Evolutionary conservation across 1,284 basidiomycete genomes (phyloP).

Genomic region (Pseudozyma sp.): DNA sequence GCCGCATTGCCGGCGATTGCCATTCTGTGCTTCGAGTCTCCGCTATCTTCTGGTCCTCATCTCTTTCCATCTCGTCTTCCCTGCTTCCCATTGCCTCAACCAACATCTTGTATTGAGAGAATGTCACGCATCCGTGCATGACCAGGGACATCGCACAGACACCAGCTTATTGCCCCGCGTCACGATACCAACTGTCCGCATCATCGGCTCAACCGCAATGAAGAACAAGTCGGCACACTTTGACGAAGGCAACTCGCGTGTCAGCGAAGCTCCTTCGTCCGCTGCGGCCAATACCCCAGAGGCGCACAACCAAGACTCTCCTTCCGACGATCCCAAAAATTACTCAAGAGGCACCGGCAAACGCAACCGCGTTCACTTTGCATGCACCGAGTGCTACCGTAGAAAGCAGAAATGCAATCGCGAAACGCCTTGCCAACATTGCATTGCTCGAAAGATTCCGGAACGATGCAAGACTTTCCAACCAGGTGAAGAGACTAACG

Average conservation of each 20-base stretch:
- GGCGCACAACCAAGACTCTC: slow-evolving; percentile 22
- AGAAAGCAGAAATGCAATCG: slow-evolving; percentile 67
- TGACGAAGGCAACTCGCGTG: slow-evolving; percentile 26
- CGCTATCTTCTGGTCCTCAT: no score
- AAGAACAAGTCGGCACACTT: slow-evolving; percentile 19
- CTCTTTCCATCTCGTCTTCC: no score
- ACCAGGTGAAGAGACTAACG: slow-evolving; percentile 58
- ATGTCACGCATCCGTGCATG: no score
- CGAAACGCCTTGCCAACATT: slow-evolving; percentile 66
- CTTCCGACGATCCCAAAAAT: slow-evolving; percentile 27
- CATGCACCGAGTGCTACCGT: slow-evolving; percentile 67
- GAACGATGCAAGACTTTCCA: slow-evolving; percentile 65
- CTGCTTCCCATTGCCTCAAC: no score
- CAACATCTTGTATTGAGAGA: no score
- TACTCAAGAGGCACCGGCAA: slow-evolving; percentile 42
- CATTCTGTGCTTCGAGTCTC: no score
- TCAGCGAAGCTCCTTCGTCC: slow-evolving; percentile 31
- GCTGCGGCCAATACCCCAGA: slow-evolving; percentile 37
- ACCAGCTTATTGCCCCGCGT: no score
- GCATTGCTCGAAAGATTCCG: slow-evolving; percentile 64
- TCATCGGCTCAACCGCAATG: slow-evolving; percentile 4
- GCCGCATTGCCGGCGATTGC: no score
- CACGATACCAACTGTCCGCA: no score
- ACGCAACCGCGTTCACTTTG: slow-evolving; percentile 61
- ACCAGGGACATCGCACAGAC: no score